Evolutionary conservation across 805 yeast genomes (phyloP).

Genomic region (Yamadazyma nakazawae): DNA sequence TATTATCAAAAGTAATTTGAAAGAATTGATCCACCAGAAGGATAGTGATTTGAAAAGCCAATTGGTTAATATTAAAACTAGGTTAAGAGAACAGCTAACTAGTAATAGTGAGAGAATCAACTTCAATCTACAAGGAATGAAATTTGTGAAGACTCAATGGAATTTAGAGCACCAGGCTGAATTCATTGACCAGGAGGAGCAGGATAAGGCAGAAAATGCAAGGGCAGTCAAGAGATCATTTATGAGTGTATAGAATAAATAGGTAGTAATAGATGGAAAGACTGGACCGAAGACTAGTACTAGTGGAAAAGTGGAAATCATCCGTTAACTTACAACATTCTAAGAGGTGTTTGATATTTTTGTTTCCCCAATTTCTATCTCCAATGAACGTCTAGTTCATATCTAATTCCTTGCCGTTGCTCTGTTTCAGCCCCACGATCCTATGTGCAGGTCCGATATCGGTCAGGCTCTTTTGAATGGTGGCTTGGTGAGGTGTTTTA

Average conservation of each 20-base stretch:
- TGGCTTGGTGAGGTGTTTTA: too few relatives aligned
- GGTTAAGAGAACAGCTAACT: conserved; percentile 56
- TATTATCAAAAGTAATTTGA: conserved; percentile 67
- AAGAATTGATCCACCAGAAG: conserved; percentile 70
- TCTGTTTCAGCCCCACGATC: not conserved
- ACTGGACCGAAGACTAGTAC: too few relatives aligned
- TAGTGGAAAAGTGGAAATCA: too few relatives aligned
- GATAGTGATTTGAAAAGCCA: conserved; percentile 63
- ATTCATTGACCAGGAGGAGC: conserved; percentile 67
- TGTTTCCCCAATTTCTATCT: too few relatives aligned
- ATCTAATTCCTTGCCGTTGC: not conserved
- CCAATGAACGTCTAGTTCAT: not conserved
- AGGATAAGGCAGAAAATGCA: conserved; percentile 49
- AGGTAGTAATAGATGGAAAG: too few relatives aligned
- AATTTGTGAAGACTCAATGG: conserved; percentile 75
- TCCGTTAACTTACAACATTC: too few relatives aligned
- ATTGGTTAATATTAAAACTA: conserved; percentile 58
- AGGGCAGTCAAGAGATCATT: conserved; percentile 70
- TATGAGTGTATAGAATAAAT: conserved; percentile 41
- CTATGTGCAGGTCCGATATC: not conserved
- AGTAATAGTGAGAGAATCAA: conserved; percentile 63
- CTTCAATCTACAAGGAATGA: conserved; percentile 79
- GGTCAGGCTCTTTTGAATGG: not conserved
- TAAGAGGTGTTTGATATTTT: too few relatives aligned
- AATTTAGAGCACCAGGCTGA: conserved; percentile 67